A percentile compares a stretch with the other conserved stretches of the same genome.
phyloP scores from a whole-genome alignment of 331 rosid genomes.

The Quercus phellos region DNA sequence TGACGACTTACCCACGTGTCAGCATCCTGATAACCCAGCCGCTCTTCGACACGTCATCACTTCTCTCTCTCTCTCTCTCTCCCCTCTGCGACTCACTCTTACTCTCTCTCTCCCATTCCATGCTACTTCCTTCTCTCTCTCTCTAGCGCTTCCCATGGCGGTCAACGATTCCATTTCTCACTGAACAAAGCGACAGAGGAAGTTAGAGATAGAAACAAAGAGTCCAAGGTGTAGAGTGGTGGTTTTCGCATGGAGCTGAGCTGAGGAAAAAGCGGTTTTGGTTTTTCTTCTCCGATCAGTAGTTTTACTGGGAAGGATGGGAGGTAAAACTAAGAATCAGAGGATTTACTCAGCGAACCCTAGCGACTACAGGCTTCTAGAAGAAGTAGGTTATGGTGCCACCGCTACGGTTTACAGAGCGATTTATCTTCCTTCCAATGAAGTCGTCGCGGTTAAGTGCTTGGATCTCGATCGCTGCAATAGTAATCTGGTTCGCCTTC shows the following conservation, averaged over 20 bases:
- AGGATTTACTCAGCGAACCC: constrained; percentile 54
- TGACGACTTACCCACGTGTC: constrained; percentile 19
- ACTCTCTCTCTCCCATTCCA: background rate
- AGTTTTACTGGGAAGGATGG: constrained; percentile 38
- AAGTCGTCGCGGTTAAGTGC: constrained; percentile 83
- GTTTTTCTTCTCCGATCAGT: no score
- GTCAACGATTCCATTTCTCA: constrained; percentile 42
- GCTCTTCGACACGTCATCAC: constrained; percentile 33
- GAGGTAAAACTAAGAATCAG: constrained; percentile 19
- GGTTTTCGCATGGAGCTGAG: no score
- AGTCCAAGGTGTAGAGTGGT: no score
- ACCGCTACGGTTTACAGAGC: constrained; percentile 91
- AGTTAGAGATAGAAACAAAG: background rate
- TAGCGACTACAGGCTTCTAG: constrained; percentile 78
- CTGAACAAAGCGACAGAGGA: background rate
- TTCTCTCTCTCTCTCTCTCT: background rate
- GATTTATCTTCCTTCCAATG: constrained; percentile 74
- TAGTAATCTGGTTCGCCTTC: constrained; percentile 57
- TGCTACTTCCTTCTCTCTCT: constrained; percentile 6
- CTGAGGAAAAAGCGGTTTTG: background rate
- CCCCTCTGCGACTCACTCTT: background rate
- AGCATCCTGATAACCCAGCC: constrained; percentile 13
- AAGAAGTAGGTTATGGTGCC: constrained; percentile 92
- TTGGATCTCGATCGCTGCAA: constrained; percentile 99
- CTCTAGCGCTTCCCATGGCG: constrained; percentile 31